Conservation (phyloP, 116 monocot genomes). For the Papilionanthe hybrid region DNA sequence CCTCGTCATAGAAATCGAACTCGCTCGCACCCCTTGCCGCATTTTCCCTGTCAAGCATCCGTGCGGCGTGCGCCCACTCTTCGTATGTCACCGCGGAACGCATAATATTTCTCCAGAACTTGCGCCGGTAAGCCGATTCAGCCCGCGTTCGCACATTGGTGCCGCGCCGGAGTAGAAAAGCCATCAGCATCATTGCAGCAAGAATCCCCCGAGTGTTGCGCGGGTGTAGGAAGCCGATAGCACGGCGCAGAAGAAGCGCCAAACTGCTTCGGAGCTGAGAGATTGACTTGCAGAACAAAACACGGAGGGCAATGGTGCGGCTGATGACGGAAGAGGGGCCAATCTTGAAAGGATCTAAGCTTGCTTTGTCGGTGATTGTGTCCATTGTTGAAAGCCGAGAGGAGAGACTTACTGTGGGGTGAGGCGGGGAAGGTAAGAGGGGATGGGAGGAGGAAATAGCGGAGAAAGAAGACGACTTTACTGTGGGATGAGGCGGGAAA, state of each 20-base stretch:
- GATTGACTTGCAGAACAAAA: slow-evolving; percentile 54
- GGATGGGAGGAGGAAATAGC: background rate
- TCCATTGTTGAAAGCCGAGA: slow-evolving; percentile 29
- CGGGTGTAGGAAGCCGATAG: slow-evolving; percentile 35
- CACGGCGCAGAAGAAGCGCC: background rate
- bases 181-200: slow-evolving; percentile 47
- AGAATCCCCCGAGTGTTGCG: slow-evolving; percentile 79
- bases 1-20: slow-evolving; percentile 74
- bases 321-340: slow-evolving; percentile 65
- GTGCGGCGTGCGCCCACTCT: slow-evolving; percentile 89
- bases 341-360: slow-evolving; percentile 48
- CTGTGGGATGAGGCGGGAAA: too few species aligned
- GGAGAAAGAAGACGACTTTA: background rate
- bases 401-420: background rate
- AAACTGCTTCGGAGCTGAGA: slow-evolving; percentile 28
- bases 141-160: slow-evolving; percentile 61
- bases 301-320: slow-evolving; percentile 65
- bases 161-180: slow-evolving; percentile 49
- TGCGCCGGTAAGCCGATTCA: slow-evolving; percentile 68
- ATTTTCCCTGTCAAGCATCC: slow-evolving; percentile 80
- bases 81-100: slow-evolving; percentile 77
- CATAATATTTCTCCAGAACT: slow-evolving; percentile 95
- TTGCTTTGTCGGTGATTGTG: slow-evolving; percentile 43
- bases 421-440: background rate
- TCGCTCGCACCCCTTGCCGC: slow-evolving; percentile 54